Conservation (phyloP, 192 early-diverging fungal species). For the Umbelopsis sp. region DNA sequence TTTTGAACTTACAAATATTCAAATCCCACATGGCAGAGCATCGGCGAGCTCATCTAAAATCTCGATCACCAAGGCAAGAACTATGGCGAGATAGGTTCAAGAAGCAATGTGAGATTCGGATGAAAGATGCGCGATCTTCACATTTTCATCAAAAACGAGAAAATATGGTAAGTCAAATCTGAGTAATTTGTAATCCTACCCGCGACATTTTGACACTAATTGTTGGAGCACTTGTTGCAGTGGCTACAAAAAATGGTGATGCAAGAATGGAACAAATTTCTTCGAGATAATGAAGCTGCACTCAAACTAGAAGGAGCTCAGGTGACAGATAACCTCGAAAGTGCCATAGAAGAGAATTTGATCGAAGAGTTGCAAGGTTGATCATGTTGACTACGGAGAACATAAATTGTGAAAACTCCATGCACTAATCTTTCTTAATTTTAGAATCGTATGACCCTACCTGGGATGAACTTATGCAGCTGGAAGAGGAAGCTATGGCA, state of each 20-base stretch:
- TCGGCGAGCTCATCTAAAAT: not conserved
- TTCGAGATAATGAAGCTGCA: not conserved
- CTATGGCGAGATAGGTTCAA: conserved; percentile 11
- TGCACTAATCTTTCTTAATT: not conserved
- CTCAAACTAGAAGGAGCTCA: not conserved
- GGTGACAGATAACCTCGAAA: not conserved
- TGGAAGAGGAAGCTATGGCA: conserved; percentile 1
- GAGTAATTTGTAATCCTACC: not conserved
- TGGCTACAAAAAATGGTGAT: conserved; percentile 10
- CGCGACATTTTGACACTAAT: not conserved
- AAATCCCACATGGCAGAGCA: not conserved
- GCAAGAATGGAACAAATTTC: conserved; percentile 11
- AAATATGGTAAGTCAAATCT: not conserved
- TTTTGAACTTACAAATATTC: not conserved
- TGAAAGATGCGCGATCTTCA: conserved; percentile 7
- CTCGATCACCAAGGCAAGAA: not conserved
- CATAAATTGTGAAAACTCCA: not conserved
- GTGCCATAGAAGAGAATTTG: conserved; percentile 9
- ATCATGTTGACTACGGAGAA: not conserved
- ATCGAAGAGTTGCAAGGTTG: conserved; percentile 1
- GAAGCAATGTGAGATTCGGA: not conserved
- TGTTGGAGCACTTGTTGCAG: not conserved
- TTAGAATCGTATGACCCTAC: conserved; percentile 5
- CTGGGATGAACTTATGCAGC: not conserved
- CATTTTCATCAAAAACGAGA: not conserved